These are phyloP conservation scores for Cardamine occulta DNA, from an alignment of 345 rosid genomes.

Conservation along the genomic window DNA sequence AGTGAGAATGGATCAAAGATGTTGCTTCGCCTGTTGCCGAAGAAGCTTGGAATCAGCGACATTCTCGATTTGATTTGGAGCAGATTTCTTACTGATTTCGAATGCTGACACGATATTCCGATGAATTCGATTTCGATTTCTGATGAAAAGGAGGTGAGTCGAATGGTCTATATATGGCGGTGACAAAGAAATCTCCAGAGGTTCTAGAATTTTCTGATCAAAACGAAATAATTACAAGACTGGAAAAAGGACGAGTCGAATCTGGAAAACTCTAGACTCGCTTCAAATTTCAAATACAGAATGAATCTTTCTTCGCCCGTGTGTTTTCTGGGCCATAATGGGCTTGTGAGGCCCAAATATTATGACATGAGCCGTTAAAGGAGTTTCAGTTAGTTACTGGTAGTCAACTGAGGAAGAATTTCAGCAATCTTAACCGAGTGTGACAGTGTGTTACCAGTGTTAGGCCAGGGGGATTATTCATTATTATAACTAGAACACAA, in stretches of 20 bases:
- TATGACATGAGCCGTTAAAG: too few relatives aligned
- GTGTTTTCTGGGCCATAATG: not conserved
- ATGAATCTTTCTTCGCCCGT: not conserved
- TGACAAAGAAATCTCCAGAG: conserved; percentile 19
- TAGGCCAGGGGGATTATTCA: too few relatives aligned
- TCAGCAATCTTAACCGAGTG: too few relatives aligned
- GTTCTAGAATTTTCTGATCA: not conserved
- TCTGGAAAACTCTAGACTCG: conserved; percentile 10
- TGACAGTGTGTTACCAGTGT: too few relatives aligned
- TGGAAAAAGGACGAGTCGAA: not conserved
- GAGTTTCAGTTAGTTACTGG: too few relatives aligned
- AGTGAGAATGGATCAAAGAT: conserved; percentile 9
- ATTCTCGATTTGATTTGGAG: conserved; percentile 8
- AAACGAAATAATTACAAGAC: not conserved
- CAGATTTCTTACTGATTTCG: not conserved
- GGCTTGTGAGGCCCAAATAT: too few relatives aligned
- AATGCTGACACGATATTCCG: too few relatives aligned
- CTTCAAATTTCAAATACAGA: not conserved
- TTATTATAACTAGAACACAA: too few relatives aligned
- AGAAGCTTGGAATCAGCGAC: conserved; percentile 41
- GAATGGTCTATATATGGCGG: not conserved
- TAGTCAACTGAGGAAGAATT: too few relatives aligned
- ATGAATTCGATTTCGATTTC: not conserved
- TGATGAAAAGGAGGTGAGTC: not conserved
- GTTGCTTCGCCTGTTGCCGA: conserved; percentile 28